These are phyloP conservation scores for Fusarium pseudoanthophilum DNA, from an alignment of 2,329 filamentous ascomycete genomes.

Conservation along the genomic window DNA sequence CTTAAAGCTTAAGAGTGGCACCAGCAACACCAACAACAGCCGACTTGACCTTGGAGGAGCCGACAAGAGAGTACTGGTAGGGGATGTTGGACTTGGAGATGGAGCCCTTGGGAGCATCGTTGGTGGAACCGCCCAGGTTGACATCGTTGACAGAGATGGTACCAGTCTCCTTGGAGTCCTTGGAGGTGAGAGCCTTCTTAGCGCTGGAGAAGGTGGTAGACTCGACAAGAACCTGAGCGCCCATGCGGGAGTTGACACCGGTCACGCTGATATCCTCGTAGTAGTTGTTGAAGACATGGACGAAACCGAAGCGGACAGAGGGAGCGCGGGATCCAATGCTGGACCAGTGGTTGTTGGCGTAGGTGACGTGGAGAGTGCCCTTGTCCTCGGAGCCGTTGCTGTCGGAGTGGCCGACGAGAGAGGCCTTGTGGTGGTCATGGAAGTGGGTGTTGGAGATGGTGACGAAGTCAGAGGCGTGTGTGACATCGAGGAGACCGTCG, in stretches of 20 bases:
- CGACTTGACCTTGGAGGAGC: conserved; percentile 57
- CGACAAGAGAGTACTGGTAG: conserved; percentile 61
- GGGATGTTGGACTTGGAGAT: conserved; percentile 63
- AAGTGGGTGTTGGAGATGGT: conserved; percentile 55
- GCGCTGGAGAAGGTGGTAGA: conserved; percentile 61
- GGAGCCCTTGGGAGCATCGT: conserved; percentile 59
- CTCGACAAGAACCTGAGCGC: conserved; percentile 69
- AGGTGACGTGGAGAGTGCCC: conserved; percentile 71
- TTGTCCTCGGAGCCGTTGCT: conserved; percentile 67
- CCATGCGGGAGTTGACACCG: conserved; percentile 66
- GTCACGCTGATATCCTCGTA: conserved; percentile 55
- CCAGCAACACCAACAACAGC: conserved; percentile 55
- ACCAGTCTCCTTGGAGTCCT: conserved; percentile 55
- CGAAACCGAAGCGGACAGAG: conserved; percentile 73
- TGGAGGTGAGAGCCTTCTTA: conserved; percentile 50
- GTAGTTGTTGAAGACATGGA: conserved; percentile 67
- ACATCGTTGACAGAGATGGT: conserved; percentile 56
- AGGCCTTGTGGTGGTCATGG: conserved; percentile 64
- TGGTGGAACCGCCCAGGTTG: conserved; percentile 52
- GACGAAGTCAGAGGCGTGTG: conserved; percentile 71
- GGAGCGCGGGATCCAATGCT: conserved; percentile 73
- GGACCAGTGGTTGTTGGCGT: conserved; percentile 72
- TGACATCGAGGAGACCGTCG: conserved; percentile 73
- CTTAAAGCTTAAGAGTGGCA: conserved; percentile 51
- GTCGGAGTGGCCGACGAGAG: conserved; percentile 70